Evolutionary conservation across 2,329 filamentous ascomycete species (phyloP).

Genomic region (Calonectria pauciramosa): DNA sequence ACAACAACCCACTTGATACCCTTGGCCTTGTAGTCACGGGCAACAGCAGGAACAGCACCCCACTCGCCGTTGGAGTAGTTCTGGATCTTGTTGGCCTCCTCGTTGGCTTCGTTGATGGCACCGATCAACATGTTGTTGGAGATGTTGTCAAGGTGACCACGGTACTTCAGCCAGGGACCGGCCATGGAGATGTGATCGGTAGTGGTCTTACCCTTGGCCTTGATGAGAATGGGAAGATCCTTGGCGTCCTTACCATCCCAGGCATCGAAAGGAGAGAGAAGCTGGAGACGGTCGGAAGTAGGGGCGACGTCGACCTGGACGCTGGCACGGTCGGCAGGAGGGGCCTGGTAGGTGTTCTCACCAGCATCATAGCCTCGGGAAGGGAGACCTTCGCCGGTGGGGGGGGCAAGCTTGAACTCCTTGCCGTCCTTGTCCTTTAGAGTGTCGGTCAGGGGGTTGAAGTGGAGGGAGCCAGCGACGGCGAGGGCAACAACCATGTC

Average conservation of each 20-base stretch:
- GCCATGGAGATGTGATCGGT: conserved; percentile 99
- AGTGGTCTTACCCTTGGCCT: conserved; percentile 97
- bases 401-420: conserved; percentile 88
- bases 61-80: conserved; percentile 88
- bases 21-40: conserved; percentile 98
- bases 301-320: conserved; percentile 89
- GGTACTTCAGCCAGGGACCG: conserved; percentile 98
- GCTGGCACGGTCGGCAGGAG: conserved; percentile 80
- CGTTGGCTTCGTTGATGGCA: conserved; percentile 95
- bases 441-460: conserved; percentile 94
- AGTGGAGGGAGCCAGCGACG: conserved; percentile 86
- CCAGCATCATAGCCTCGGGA: conserved; percentile 88
- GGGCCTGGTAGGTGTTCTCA: conserved; percentile 95
- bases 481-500: conserved; percentile 90
- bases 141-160: conserved; percentile 99
- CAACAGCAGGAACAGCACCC: conserved; percentile 91
- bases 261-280: conserved; percentile 85
- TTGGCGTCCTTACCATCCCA: conserved; percentile 94
- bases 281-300: conserved; percentile 92
- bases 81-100: conserved; percentile 97
- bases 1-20: conserved; percentile 97
- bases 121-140: conserved; percentile 99
- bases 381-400: conserved; percentile 86
- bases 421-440: conserved; percentile 97
- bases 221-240: conserved; percentile 93